Percentiles rank a stretch among this genome's conserved stretches.
These are phyloP conservation scores for Ophiobolus disseminans DNA, from an alignment of 2,329 filamentous ascomycete species.

Conservation along the genomic window DNA sequence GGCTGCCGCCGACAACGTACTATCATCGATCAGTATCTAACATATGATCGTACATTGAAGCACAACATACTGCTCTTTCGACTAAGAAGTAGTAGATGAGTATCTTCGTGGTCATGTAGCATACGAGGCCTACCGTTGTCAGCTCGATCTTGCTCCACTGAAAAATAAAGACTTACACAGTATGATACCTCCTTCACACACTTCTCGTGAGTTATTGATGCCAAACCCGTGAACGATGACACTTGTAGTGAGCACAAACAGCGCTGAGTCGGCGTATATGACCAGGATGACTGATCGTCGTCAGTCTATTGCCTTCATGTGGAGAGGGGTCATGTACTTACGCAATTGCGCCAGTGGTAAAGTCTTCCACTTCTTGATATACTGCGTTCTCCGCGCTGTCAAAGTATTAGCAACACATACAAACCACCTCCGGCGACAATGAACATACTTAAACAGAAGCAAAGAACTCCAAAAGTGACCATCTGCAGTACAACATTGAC, in stretches of 20 bases:
- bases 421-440: too few species aligned
- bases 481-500: constrained; percentile 32
- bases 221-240: constrained; percentile 65
- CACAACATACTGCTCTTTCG: constrained; percentile 62
- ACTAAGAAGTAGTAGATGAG: constrained; percentile 71
- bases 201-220: constrained; percentile 57
- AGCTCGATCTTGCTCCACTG: neutral
- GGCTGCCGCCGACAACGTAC: constrained; percentile 65
- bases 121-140: constrained; percentile 54
- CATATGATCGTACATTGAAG: too few species aligned
- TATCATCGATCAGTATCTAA: constrained; percentile 27
- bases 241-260: constrained; percentile 65
- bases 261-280: constrained; percentile 67
- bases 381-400: constrained; percentile 33
- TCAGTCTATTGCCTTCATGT: neutral
- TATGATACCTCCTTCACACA: constrained; percentile 66
- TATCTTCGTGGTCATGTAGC: constrained; percentile 70
- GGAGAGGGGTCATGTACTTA: constrained; percentile 3
- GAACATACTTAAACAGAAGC: constrained; percentile 25
- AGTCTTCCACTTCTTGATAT: constrained; percentile 25
- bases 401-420: neutral
- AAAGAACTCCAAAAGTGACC: constrained; percentile 31
- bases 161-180: constrained; percentile 52
- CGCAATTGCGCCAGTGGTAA: constrained; percentile 32
- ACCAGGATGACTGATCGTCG: constrained; percentile 61